Evolutionary conservation across 1,284 basidiomycete genomes (phyloP).

Genomic region (Peniophora sp.): DNA sequence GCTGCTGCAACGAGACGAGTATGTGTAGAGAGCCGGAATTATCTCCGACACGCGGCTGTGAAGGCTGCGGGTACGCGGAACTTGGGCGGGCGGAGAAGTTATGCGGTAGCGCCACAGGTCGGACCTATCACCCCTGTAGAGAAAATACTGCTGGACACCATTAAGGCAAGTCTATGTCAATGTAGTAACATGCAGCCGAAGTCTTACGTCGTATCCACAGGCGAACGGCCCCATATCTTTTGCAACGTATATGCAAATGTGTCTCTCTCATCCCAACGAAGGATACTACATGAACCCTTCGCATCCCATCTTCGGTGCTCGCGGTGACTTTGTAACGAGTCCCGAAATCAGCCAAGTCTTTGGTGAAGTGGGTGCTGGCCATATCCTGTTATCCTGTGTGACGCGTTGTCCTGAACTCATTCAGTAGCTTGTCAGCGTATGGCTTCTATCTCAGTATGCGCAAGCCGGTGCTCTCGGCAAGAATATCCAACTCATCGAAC

Average conservation of each 20-base stretch:
- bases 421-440: constrained; percentile 73
- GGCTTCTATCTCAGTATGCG: constrained; percentile 80
- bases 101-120: not conserved
- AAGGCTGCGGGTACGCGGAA: no score
- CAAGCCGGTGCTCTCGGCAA: constrained; percentile 39
- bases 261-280: constrained; percentile 77
- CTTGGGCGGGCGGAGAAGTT: not conserved
- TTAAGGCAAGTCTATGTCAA: constrained; percentile 40
- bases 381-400: not conserved
- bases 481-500: constrained; percentile 74
- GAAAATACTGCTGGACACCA: constrained; percentile 56
- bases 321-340: constrained; percentile 94
- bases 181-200: constrained; percentile 1
- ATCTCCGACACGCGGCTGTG: no score
- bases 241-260: constrained; percentile 84
- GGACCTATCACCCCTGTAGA: constrained; percentile 39
- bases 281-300: constrained; percentile 83
- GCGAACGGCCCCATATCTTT: constrained; percentile 83
- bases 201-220: constrained; percentile 28
- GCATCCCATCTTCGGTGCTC: constrained; percentile 74
- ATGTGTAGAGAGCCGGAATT: no score
- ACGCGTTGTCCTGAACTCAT: constrained; percentile 15
- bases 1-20: no score
- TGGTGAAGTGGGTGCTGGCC: constrained; percentile 70
- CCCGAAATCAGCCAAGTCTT: constrained; percentile 97